These are phyloP conservation scores for Exobasidium cylindrosporum DNA, from an alignment of 1,284 basidiomycete species.

Conservation along the genomic window DNA sequence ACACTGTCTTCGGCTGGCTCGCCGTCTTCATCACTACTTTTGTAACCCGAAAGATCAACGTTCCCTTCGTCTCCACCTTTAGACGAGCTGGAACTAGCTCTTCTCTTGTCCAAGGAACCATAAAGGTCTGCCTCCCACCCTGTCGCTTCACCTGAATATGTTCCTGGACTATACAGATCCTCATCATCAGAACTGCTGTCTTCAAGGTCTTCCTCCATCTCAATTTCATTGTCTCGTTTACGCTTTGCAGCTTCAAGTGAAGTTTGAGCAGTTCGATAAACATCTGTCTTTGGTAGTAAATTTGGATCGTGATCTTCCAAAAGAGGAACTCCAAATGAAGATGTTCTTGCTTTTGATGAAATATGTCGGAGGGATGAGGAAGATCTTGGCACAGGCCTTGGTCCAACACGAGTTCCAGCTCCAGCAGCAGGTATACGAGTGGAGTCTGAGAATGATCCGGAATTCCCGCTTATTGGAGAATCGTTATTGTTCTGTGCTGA, in stretches of 20 bases:
- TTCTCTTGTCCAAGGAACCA: neutral
- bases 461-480: neutral
- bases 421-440: constrained; percentile 32
- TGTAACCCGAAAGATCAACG: neutral
- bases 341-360: constrained; percentile 24
- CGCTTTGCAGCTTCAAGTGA: constrained; percentile 26
- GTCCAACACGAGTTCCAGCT: constrained; percentile 35
- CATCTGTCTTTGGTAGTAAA: constrained; percentile 13
- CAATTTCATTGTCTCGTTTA: constrained; percentile 20
- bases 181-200: constrained; percentile 8
- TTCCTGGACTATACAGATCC: neutral
- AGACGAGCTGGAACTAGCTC: neutral
- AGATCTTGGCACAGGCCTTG: constrained; percentile 35
- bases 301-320: constrained; percentile 29
- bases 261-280: constrained; percentile 22
- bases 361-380: constrained; percentile 42
- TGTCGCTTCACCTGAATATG: neutral
- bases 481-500: neutral
- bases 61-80: neutral
- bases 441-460: constrained; percentile 1
- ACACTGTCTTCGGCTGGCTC: neutral
- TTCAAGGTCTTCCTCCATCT: neutral
- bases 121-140: constrained; percentile 5
- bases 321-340: constrained; percentile 29
- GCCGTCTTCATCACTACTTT: neutral